These are phyloP conservation scores for Botrytis hyacinthi DNA, from an alignment of 2,329 filamentous ascomycete genomes.

Conservation along the genomic window DNA sequence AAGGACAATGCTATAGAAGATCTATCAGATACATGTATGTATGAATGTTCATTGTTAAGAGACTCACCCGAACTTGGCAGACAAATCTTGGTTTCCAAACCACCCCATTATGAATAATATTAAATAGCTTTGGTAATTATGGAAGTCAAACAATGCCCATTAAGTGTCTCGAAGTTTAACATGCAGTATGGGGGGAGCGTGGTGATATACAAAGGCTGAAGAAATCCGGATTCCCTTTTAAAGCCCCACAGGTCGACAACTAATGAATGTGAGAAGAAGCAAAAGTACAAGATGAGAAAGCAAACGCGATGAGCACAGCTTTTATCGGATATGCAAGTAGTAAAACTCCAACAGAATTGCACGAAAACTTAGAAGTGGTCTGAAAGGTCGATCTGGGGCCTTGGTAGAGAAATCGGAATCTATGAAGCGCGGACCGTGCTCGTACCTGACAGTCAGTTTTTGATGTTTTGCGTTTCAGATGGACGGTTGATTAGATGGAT, in stretches of 20 bases:
- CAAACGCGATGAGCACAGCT: slow-evolving; percentile 1
- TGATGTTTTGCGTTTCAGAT: slow-evolving; percentile 7
- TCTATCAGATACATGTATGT: neutral
- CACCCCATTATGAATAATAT: slow-evolving; percentile 21
- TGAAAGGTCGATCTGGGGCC: neutral
- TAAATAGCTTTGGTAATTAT: neutral
- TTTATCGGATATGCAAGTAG: slow-evolving; percentile 6
- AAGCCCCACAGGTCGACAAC: neutral
- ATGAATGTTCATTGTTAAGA: neutral
- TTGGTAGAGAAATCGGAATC: neutral
- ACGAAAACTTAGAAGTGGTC: slow-evolving; percentile 3
- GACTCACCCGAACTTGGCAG: slow-evolving; percentile 18
- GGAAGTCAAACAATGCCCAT: neutral
- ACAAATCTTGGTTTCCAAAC: slow-evolving; percentile 18
- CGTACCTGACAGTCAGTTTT: slow-evolving; percentile 2
- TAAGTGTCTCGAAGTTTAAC: neutral
- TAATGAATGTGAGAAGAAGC: slow-evolving; percentile 7
- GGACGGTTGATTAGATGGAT: neutral
- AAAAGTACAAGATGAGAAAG: neutral
- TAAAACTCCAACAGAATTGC: neutral
- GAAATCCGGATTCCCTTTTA: neutral
- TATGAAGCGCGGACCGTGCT: neutral
- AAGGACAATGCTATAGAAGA: slow-evolving; percentile 9
- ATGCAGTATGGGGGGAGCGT: neutral
- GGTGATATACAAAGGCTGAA: neutral